Evolutionary conservation across 2,329 filamentous ascomycete species (phyloP), one percentile per base, ranked within the genome.

Genomic region (Endoconidiophora laricicola): DNA sequence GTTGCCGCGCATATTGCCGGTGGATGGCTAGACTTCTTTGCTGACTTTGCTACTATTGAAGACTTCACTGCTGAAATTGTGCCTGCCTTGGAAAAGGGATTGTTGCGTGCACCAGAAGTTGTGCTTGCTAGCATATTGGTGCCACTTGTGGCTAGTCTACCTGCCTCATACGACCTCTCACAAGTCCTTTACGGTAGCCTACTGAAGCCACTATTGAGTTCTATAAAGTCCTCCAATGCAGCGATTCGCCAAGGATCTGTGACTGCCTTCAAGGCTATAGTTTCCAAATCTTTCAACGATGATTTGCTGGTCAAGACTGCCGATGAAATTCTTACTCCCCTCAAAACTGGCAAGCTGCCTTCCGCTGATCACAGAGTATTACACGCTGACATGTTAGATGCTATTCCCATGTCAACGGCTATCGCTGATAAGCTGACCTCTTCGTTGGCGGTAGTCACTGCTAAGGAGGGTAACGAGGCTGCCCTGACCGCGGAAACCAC

Each of bases 21-120:
- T 57, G 83, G 82, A 4, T 67, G 96, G 44, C 66, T 70, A 46
- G 87, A 95, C 61, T 95, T 96, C 67, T 94, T 95, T 62, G 64
- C 68, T 14, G 74, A 72, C 29, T 96, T 90, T 60, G 71, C 83
- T 37, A 81, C 76, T 0, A 61, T 76, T 14, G 79, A 87, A 22
- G 87, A 95, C 56, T 62, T 96, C 26, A 74, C 78, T 48, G 81
- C 77, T 55, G 78, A 90, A 41, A 60, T 96, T 29, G 71, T 93
- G 22, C 86, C 88, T 6, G 70, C 86, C 0, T 69, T 96, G 12
- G 91, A 98, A 60, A 95, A 94, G 66, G 81, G 84, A 4, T 72
- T 98, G 50, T 67, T 98, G 43, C 77, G 93, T 61, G 82, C 90
- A 6, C 93, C 91, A 1, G 91, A 98, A 65, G 81, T 95, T 41